Evolutionary conservation across 441 rosid species (phyloP), one percentile per base, ranked within the genome.

Genomic region (Corymbia calophylla): DNA sequence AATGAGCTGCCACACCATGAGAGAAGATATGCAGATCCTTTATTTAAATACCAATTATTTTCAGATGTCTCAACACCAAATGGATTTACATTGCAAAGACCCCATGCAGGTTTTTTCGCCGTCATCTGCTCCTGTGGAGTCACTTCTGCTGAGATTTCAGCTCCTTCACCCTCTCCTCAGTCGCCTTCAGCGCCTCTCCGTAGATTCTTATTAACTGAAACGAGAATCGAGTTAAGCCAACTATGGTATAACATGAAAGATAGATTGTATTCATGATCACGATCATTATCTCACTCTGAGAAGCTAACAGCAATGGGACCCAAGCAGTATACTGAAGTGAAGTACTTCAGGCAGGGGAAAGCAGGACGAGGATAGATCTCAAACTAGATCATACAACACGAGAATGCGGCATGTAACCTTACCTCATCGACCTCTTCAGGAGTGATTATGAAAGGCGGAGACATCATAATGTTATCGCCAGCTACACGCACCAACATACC

Each of bases 401-500:
- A 31, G 84, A 86, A 44, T 21, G 39, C 35, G 14, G 84, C 51
- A 44, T 44, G 84, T 39, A 44, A 88, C 21, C 64, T 86, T 91
- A 97, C 99, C 97, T 95, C 94, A 70, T 96, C 99, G 39, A 97
- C 87, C 92, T 98, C 97, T 89, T 94, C 94, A 29, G 92, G 92
- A 88, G 95, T 90, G 21, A 98, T 96, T 86, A 94, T 94, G 66
- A 95, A 93, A 9, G 99, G 99, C n/a, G 99, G 99, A 89, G 96
- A 97, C 99, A 96, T 96, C 99, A 98, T 93, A 85, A 98, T 96
- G 93, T 62, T 94, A 92, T 98, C 99, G 58, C 99, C 99, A 23
- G 98, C 92, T 87, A 96, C 95, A 82, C 99, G 98, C 62, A 97
- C 97, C 90, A 98, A 70, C 98, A 98, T 93, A 73, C 99, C 99